Conservation (phyloP, 805 yeast genomes). For the Candida suzukii region DNA sequence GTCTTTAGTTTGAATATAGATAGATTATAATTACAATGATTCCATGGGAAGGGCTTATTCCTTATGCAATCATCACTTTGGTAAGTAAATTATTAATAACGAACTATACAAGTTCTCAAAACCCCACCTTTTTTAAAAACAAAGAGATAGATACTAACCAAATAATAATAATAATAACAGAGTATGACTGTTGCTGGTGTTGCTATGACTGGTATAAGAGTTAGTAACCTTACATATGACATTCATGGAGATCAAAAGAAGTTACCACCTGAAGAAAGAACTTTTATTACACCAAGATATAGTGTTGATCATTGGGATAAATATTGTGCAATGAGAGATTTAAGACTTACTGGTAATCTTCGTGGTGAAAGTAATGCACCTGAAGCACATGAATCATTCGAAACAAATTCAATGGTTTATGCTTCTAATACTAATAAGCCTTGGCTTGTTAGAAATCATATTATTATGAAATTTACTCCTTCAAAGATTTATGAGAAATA, state of each 20-base stretch:
- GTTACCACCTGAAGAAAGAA: constrained; percentile 27
- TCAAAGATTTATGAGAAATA: constrained; percentile 29
- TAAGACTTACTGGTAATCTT: constrained; percentile 64
- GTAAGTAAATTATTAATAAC: too few relatives aligned
- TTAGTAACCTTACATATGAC: constrained; percentile 20
- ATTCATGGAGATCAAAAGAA: constrained; percentile 1
- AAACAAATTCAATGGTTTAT: constrained; percentile 49
- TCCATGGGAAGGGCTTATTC: constrained; percentile 64
- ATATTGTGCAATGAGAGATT: constrained; percentile 63
- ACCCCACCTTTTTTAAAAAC: neutral
- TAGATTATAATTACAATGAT: constrained; percentile 31
- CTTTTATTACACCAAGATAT: constrained; percentile 46
- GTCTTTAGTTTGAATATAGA: neutral
- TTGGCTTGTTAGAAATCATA: constrained; percentile 31
- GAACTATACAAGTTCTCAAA: too few relatives aligned
- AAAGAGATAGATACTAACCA: constrained; percentile 1
- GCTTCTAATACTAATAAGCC: constrained; percentile 25
- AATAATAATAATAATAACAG: constrained; percentile 19
- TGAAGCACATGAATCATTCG: constrained; percentile 71
- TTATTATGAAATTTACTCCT: constrained; percentile 32
- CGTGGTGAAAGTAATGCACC: constrained; percentile 65
- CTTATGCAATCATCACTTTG: constrained; percentile 50
- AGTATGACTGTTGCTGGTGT: constrained; percentile 50
- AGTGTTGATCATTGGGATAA: constrained; percentile 49
- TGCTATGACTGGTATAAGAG: constrained; percentile 28